Percentiles rank a stretch among this genome's conserved stretches.
Conservation (phyloP, 805 yeast genomes). For the Alloascoidea hylecoeti region DNA sequence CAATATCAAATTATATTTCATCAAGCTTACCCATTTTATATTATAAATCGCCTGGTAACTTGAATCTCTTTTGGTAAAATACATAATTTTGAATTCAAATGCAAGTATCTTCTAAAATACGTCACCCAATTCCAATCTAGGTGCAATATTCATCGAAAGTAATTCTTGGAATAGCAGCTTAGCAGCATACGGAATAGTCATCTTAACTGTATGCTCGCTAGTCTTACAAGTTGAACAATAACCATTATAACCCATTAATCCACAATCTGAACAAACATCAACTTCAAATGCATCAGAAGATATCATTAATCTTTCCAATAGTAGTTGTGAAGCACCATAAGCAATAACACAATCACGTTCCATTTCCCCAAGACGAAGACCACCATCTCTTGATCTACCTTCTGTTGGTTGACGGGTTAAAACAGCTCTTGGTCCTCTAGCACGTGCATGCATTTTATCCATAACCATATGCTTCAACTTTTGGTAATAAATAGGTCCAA, state of each 20-base stretch:
- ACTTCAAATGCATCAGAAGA: slow-evolving; percentile 98
- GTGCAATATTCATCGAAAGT: slow-evolving; percentile 97
- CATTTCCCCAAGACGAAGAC: slow-evolving; percentile 97
- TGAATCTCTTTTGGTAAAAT: no score
- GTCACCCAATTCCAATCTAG: slow-evolving; percentile 80
- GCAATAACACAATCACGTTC: slow-evolving; percentile 99
- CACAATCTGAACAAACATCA: slow-evolving; percentile 87
- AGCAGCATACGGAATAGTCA: slow-evolving; percentile 99
- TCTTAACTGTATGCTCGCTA: slow-evolving; percentile 71
- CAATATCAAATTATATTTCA: no score
- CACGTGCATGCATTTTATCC: slow-evolving; percentile 99
- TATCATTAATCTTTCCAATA: slow-evolving; percentile 88
- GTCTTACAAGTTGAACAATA: slow-evolving; percentile 97
- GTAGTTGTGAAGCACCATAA: slow-evolving; percentile 92
- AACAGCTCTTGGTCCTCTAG: slow-evolving; percentile 97
- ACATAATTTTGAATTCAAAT: no score
- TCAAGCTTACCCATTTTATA: no score
- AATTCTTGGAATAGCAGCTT: slow-evolving; percentile 93
- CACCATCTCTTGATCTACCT: slow-evolving; percentile 98
- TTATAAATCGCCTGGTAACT: no score
- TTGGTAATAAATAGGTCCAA: slow-evolving; percentile 97
- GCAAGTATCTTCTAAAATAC: slow-evolving; percentile 56
- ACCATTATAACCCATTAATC: slow-evolving; percentile 92
- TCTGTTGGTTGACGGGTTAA: slow-evolving; percentile 97
- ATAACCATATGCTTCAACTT: slow-evolving; percentile 97